Percentiles rank a stretch among this genome's conserved stretches.
phyloP scores from a whole-genome alignment of 768 basidiomycete species.

The Mycena rebaudengoi region DNA sequence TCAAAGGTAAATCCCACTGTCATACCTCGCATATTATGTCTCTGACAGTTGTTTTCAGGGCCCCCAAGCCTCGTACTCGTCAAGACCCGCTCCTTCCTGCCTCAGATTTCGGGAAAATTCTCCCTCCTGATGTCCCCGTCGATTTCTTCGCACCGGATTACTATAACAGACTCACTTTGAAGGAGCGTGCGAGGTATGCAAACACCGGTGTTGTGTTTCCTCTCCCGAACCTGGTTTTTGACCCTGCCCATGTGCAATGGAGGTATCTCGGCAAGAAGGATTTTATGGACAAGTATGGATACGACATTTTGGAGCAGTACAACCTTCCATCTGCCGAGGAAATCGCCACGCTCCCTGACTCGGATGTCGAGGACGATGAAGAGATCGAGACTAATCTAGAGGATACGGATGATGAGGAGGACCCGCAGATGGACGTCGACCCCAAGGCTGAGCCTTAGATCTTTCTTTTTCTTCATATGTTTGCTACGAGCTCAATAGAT shows the following conservation, averaged over 20 bases:
- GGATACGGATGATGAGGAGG: not conserved
- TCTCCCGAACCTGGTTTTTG: not conserved
- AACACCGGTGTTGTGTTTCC: not conserved
- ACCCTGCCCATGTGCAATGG: not conserved
- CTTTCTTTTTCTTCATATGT: not conserved
- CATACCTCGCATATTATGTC: not conserved
- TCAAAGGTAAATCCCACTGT: not conserved
- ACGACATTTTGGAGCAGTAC: not conserved
- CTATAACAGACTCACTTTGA: not conserved
- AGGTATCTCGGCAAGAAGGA: not conserved
- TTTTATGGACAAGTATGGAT: not conserved
- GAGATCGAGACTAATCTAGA: not conserved
- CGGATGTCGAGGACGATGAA: not conserved
- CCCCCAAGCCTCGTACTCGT: not conserved
- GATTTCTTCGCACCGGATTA: not conserved
- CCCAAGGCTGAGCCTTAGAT: not conserved
- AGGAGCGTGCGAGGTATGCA: not conserved
- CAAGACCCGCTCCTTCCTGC: not conserved
- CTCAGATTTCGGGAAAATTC: not conserved
- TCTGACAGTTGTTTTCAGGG: not conserved
- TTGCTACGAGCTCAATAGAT: not conserved
- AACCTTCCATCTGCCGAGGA: not conserved
- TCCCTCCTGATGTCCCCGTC: conserved; percentile 1
- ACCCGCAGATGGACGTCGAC: not conserved
- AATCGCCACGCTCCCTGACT: not conserved